Percentiles rank a stretch among this genome's conserved stretches.
phyloP scores from a whole-genome alignment of 345 rosid species.

The Pelargonium nanum region DNA sequence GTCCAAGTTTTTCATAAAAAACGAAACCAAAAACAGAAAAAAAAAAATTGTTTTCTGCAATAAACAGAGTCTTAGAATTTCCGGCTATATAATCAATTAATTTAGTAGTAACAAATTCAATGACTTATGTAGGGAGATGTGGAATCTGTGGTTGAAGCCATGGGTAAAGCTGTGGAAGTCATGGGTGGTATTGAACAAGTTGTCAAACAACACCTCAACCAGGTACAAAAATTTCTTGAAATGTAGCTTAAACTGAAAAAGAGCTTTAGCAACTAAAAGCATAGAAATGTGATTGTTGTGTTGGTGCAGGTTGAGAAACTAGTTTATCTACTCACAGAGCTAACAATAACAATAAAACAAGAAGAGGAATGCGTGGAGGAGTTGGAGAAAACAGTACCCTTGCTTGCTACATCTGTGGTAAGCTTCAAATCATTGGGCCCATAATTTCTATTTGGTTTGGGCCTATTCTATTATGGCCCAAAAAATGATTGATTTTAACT shows the following conservation, averaged over 20 bases:
- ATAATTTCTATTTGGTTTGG: no score
- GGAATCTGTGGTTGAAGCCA: conserved; percentile 35
- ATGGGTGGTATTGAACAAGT: conserved; percentile 29
- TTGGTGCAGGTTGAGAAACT: conserved; percentile 42
- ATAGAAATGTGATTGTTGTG: background rate
- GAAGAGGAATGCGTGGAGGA: conserved; percentile 33
- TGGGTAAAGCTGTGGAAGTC: conserved; percentile 34
- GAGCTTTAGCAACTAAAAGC: no score
- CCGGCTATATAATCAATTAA: no score
- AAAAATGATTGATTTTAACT: background rate
- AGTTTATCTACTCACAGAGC: conserved; percentile 38
- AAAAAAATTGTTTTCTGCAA: no score
- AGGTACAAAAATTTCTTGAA: no score
- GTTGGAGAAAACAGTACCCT: conserved; percentile 19
- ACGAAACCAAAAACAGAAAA: no score
- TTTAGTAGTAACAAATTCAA: no score
- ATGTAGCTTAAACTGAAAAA: no score
- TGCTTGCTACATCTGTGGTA: conserved; percentile 24
- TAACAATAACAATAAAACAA: conserved; percentile 31
- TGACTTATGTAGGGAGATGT: conserved; percentile 53
- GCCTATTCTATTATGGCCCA: no score
- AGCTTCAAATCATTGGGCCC: background rate
- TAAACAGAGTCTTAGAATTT: no score
- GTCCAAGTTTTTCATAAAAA: no score
- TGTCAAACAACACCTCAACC: background rate